Evolutionary conservation across 805 yeast species (phyloP).

Genomic region (Phaffomyces thermotolerans): DNA sequence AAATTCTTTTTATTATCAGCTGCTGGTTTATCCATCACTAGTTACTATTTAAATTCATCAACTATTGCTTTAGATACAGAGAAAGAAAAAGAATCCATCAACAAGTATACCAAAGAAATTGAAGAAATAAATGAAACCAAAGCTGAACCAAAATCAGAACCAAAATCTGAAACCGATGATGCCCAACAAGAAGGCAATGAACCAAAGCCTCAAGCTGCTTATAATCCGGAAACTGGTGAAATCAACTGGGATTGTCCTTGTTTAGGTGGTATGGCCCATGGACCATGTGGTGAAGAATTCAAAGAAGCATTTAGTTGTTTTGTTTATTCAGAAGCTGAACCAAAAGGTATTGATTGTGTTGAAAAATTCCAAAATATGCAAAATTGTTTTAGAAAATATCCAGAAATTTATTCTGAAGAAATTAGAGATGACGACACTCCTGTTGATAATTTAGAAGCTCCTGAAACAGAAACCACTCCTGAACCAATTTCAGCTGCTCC

Average conservation of each 20-base stretch:
- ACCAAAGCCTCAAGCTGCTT: constrained; percentile 52
- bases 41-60: too few species aligned
- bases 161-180: background rate
- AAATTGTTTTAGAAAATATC: constrained; percentile 84
- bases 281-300: constrained; percentile 96
- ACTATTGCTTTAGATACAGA: background rate
- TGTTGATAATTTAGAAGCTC: constrained; percentile 18
- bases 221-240: constrained; percentile 95
- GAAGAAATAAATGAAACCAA: too few species aligned
- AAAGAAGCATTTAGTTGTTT: constrained; percentile 93
- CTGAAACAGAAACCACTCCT: constrained; percentile 6
- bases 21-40: too few species aligned
- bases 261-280: constrained; percentile 97
- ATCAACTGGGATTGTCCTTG: constrained; percentile 99
- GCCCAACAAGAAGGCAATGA: background rate
- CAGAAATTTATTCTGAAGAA: constrained; percentile 91
- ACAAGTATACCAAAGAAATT: background rate
- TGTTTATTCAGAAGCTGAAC: constrained; percentile 88
- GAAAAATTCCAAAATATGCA: constrained; percentile 90
- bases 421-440: constrained; percentile 67
- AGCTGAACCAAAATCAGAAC: background rate
- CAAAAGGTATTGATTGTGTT: constrained; percentile 94
- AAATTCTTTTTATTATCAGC: too few species aligned
- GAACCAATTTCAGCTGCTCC: constrained; percentile 3
- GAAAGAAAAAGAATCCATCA: background rate